These are phyloP conservation scores for Bisporella sp. DNA, from an alignment of 2,329 filamentous ascomycete species.

Conservation along the genomic window DNA sequence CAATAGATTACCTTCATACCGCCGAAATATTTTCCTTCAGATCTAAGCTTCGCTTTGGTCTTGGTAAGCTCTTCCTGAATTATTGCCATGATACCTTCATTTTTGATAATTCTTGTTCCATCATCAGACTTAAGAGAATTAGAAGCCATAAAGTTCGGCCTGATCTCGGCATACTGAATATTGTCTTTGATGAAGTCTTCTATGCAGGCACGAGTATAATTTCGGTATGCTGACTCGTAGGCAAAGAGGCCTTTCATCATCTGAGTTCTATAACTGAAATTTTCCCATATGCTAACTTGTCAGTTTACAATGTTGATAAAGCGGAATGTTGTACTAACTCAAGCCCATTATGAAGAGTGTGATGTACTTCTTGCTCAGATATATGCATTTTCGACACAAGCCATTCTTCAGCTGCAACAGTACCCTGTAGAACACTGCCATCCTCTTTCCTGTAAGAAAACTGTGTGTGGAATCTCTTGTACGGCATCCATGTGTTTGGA, in stretches of 20 bases:
- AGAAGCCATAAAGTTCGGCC: constrained; percentile 58
- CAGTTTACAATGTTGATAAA: constrained; percentile 4
- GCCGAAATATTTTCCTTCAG: constrained; percentile 41
- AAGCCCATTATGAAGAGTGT: constrained; percentile 36
- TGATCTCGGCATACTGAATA: constrained; percentile 65
- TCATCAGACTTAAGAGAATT: constrained; percentile 56
- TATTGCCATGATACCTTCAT: constrained; percentile 52
- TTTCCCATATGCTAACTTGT: constrained; percentile 41
- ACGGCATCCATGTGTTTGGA: constrained; percentile 38
- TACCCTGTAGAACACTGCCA: constrained; percentile 18
- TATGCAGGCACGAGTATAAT: constrained; percentile 53
- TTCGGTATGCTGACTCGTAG: constrained; percentile 54
- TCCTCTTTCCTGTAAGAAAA: constrained; percentile 29
- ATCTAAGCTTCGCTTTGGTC: constrained; percentile 37
- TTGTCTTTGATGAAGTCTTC: constrained; percentile 56
- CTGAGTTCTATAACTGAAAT: constrained; percentile 63
- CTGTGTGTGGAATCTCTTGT: constrained; percentile 33
- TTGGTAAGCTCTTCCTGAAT: constrained; percentile 46
- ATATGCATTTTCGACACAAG: constrained; percentile 57
- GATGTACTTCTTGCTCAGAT: constrained; percentile 51
- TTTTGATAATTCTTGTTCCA: constrained; percentile 44
- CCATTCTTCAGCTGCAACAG: constrained; percentile 42
- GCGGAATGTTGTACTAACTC: constrained; percentile 38
- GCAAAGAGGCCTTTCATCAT: constrained; percentile 69
- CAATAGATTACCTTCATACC: constrained; percentile 68